These are phyloP conservation scores for Carpinus fangiana DNA, from an alignment of 306 rosid species.

Conservation along the genomic window DNA sequence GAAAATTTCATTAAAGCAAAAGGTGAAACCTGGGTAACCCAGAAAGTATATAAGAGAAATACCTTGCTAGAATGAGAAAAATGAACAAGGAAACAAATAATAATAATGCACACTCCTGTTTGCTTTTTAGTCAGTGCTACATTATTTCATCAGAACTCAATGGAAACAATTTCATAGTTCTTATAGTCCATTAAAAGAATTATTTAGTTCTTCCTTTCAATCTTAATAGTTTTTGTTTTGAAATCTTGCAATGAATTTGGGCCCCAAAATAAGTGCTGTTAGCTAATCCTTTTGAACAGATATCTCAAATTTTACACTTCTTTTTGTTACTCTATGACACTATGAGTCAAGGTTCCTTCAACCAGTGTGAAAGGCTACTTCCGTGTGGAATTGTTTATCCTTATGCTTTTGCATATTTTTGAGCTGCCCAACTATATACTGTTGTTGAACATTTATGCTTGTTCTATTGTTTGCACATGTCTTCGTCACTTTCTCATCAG, in stretches of 20 bases:
- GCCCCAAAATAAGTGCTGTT: not conserved
- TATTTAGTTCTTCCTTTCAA: constrained; percentile 4
- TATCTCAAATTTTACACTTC: not conserved
- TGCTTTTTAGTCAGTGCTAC: not conserved
- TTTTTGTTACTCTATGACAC: not conserved
- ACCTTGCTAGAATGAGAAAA: too few species aligned
- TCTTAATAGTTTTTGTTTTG: constrained; percentile 7
- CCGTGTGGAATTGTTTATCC: constrained; percentile 1
- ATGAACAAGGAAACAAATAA: too few species aligned
- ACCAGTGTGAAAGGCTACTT: constrained; percentile 20
- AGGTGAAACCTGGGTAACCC: too few species aligned
- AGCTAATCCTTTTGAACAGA: not conserved
- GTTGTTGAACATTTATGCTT: constrained; percentile 18
- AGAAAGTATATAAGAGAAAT: too few species aligned
- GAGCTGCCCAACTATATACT: constrained; percentile 4
- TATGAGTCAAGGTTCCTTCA: constrained; percentile 15
- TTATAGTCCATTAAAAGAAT: not conserved
- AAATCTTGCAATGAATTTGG: not conserved
- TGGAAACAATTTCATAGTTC: not conserved
- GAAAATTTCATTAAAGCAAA: too few species aligned
- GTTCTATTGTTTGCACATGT: constrained; percentile 14
- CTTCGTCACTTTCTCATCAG: constrained; percentile 17
- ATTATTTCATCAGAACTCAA: not conserved
- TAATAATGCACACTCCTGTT: too few species aligned
- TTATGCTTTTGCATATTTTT: constrained; percentile 11